Evolutionary conservation across 1,284 basidiomycete genomes (phyloP).

Genomic region (Heterobasidion irregulare): DNA sequence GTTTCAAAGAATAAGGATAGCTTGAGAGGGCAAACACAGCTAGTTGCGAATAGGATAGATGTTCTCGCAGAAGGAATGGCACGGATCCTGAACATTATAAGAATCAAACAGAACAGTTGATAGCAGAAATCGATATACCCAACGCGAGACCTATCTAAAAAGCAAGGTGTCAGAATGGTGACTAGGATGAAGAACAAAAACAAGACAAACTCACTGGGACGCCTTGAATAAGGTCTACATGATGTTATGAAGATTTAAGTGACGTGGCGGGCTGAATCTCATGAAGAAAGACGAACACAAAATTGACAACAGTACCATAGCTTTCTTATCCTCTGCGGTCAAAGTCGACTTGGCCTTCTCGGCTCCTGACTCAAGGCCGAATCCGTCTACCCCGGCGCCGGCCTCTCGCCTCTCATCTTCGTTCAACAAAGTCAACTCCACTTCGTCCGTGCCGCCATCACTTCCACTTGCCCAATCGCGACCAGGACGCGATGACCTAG

Average conservation of each 20-base stretch:
- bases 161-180: conserved; percentile 1
- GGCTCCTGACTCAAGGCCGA: conserved; percentile 12
- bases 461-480: conserved; percentile 17
- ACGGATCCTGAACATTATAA: conserved; percentile 64
- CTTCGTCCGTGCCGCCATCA: conserved; percentile 27
- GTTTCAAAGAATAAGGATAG: conserved; percentile 96
- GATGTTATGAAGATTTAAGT: conserved; percentile 5
- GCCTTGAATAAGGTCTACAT: conserved; percentile 83
- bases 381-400: conserved; percentile 26
- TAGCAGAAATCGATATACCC: conserved; percentile 31
- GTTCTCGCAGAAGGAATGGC: conserved; percentile 92
- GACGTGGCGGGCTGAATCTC: neutral
- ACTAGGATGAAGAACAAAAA: conserved; percentile 1
- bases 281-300: conserved; percentile 53
- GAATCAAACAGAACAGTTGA: conserved; percentile 1
- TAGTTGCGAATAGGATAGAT: conserved; percentile 94
- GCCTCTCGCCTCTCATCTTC: conserved; percentile 48
- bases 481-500: conserved; percentile 30
- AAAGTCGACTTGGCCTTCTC: conserved; percentile 37
- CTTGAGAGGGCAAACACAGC: conserved; percentile 91
- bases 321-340: conserved; percentile 72
- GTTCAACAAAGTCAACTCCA: conserved; percentile 56
- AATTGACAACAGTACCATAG: conserved; percentile 81
- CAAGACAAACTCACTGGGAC: conserved; percentile 72
- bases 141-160: conserved; percentile 65